Evolutionary conservation across 208 protist species (phyloP).

Genomic region (Porcisia deanei): DNA sequence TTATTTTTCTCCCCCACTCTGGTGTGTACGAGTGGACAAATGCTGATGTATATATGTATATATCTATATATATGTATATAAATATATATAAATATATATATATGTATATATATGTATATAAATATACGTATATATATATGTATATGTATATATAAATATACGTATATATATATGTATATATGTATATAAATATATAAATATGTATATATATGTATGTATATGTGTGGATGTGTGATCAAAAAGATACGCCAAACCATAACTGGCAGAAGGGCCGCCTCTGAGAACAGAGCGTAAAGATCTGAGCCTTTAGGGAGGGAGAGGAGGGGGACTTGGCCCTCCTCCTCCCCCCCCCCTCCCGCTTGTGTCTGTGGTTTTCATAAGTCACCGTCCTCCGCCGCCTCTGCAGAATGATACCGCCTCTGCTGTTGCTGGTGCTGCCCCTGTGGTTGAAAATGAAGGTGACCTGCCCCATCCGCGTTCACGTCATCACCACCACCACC

Average conservation of each 20-base stretch:
- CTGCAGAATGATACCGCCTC: neutral
- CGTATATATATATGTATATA: neutral
- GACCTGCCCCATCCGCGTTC: neutral
- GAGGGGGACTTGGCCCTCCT: neutral
- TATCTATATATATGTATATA: neutral
- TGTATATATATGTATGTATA: neutral
- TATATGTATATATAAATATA: too few species aligned
- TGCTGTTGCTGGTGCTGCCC: neutral
- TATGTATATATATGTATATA: neutral
- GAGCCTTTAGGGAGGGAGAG: neutral
- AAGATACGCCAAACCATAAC: neutral
- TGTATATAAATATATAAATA: too few species aligned
- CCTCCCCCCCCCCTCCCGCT: neutral
- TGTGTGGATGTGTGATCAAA: neutral
- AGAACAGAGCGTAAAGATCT: neutral
- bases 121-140: neutral
- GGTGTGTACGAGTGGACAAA: neutral
- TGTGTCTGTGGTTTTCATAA: conserved; percentile 3
- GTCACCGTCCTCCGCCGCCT: conserved; percentile 10
- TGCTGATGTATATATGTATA: neutral
- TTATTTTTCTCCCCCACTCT: too few species aligned
- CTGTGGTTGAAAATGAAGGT: neutral
- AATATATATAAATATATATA: neutral
- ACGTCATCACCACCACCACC: neutral
- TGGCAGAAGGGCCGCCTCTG: neutral